Evolutionary conservation across 2,329 filamentous ascomycete genomes (phyloP).

Genomic region (Neofusicoccum sp.): DNA sequence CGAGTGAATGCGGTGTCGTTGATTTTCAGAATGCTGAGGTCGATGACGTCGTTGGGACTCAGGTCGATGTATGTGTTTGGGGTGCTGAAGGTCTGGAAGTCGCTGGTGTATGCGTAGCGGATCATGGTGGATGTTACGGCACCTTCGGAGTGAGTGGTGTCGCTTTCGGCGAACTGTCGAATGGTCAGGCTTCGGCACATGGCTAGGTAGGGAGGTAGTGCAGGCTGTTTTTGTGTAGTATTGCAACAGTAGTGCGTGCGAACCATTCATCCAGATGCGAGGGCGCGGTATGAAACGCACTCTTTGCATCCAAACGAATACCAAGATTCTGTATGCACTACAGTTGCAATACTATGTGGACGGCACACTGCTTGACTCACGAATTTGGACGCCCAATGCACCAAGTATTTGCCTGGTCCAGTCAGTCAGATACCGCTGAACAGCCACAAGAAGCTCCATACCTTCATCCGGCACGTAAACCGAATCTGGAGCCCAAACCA

Average conservation of each 20-base stretch:
- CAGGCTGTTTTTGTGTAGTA: too few relatives aligned
- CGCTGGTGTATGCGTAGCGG: constrained; percentile 20
- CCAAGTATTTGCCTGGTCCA: not conserved
- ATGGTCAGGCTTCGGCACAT: constrained; percentile 6
- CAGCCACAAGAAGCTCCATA: not conserved
- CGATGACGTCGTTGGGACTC: constrained; percentile 17
- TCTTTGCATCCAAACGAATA: too few relatives aligned
- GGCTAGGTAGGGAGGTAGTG: too few relatives aligned
- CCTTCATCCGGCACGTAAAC: constrained; percentile 17
- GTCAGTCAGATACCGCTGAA: not conserved
- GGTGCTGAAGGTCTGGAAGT: constrained; percentile 20
- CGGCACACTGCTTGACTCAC: constrained; percentile 17
- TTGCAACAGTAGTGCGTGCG: too few relatives aligned
- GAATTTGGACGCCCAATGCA: constrained; percentile 18
- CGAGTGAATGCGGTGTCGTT: constrained; percentile 19
- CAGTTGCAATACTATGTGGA: too few relatives aligned
- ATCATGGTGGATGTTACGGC: constrained; percentile 17
- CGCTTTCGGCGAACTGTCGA: constrained; percentile 16
- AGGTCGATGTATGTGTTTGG: constrained; percentile 18
- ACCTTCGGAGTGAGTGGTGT: constrained; percentile 12
- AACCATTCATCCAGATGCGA: too few relatives aligned
- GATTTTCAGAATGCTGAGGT: constrained; percentile 22
- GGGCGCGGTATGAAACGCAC: too few relatives aligned
- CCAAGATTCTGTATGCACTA: too few relatives aligned
- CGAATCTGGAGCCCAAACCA: constrained; percentile 22